Evolutionary conservation across 495 filamentous ascomycete genomes (phyloP).

Genomic region (Acidomyces sp.): DNA sequence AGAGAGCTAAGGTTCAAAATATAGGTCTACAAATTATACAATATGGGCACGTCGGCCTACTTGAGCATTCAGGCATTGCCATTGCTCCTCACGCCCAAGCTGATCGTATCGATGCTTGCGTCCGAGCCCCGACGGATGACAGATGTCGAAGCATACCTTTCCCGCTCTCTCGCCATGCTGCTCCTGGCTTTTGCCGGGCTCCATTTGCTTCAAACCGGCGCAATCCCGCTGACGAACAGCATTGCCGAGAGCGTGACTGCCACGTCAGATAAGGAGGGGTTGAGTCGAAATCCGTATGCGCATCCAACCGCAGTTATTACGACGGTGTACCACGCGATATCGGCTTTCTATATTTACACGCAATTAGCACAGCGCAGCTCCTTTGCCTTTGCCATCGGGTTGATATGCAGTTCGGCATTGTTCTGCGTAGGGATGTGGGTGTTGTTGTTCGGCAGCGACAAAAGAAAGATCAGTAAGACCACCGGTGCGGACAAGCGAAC

Average conservation of each 20-base stretch:
- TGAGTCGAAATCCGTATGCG: slow-evolving; percentile 51
- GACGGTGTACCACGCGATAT: slow-evolving; percentile 46
- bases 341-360: slow-evolving; percentile 56
- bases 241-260: slow-evolving; percentile 29
- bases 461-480: slow-evolving; percentile 49
- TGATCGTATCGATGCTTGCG: slow-evolving; percentile 17
- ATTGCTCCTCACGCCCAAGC: slow-evolving; percentile 16
- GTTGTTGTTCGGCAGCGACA: slow-evolving; percentile 55
- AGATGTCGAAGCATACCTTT: slow-evolving; percentile 58
- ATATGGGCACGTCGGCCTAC: slow-evolving; percentile 31
- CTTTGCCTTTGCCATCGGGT: slow-evolving; percentile 41
- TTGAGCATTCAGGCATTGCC: slow-evolving; percentile 19
- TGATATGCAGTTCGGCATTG: slow-evolving; percentile 38
- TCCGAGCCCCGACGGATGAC: slow-evolving; percentile 12
- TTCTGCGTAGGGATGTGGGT: slow-evolving; percentile 58
- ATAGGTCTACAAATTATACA: slow-evolving; percentile 56
- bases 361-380: slow-evolving; percentile 2
- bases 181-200: slow-evolving; percentile 53
- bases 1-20: too few species aligned
- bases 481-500: slow-evolving; percentile 71
- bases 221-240: slow-evolving; percentile 46
- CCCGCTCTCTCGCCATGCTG: slow-evolving; percentile 52
- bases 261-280: slow-evolving; percentile 21
- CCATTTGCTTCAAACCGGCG: slow-evolving; percentile 56
- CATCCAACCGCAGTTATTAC: slow-evolving; percentile 54